A percentile compares a stretch with the other conserved stretches of the same genome.
Conservation (phyloP, 2,329 filamentous ascomycete species). For the Dothideomycetes sp. region DNA sequence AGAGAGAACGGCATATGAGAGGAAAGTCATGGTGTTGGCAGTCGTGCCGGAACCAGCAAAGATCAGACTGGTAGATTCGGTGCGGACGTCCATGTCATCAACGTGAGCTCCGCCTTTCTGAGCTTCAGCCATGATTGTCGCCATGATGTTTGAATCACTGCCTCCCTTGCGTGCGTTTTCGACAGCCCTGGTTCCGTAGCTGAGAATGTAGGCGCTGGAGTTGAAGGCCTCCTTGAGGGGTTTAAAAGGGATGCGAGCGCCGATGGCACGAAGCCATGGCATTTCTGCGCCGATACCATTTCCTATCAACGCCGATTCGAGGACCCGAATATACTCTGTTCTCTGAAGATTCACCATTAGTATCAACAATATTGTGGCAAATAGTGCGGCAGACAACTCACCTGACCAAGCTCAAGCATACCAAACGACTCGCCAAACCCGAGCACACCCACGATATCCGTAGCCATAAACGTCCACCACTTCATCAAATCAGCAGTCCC, state of each 20-base stretch:
- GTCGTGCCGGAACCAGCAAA: conserved; percentile 17
- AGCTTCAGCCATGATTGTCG: conserved; percentile 13
- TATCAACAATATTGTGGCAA: background rate
- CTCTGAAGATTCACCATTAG: conserved; percentile 3
- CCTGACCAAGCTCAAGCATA: conserved; percentile 23
- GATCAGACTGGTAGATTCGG: conserved; percentile 17
- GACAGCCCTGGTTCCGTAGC: conserved; percentile 12
- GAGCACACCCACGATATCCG: conserved; percentile 23
- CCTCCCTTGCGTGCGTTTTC: conserved; percentile 9
- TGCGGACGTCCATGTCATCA: conserved; percentile 13
- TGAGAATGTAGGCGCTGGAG: conserved; percentile 12
- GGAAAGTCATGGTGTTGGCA: conserved; percentile 12
- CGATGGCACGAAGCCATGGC: conserved; percentile 14
- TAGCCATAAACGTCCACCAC: conserved; percentile 26
- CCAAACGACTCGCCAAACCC: conserved; percentile 25
- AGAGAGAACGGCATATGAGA: conserved; percentile 10
- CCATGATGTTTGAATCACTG: conserved; percentile 12
- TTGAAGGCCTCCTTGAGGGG: conserved; percentile 12
- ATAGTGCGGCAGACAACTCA: conserved; percentile 9
- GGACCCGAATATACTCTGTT: conserved; percentile 17
- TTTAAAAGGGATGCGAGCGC: conserved; percentile 9
- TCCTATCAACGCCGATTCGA: conserved; percentile 16
- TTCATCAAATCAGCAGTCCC: conserved; percentile 23
- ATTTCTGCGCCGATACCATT: conserved; percentile 19
- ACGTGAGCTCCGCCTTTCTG: conserved; percentile 11